phyloP scores from a whole-genome alignment of 1,284 basidiomycete species.

The Cryptococcus sp. region DNA sequence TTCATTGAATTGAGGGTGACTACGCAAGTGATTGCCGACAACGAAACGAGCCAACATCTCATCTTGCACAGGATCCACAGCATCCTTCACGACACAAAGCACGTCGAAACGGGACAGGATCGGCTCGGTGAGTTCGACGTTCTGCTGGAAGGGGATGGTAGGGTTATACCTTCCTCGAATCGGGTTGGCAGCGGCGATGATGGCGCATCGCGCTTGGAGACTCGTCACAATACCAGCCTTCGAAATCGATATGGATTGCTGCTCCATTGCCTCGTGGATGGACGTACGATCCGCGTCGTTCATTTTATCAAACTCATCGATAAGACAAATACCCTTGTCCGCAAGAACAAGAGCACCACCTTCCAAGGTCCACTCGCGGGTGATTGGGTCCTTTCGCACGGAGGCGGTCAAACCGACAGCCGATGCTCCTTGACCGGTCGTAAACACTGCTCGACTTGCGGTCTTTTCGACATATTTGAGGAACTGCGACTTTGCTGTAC shows the following conservation, averaged over 20 bases:
- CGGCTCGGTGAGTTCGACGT: constrained; percentile 97
- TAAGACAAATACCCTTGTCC: constrained; percentile 97
- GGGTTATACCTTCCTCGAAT: constrained; percentile 94
- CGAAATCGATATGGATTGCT: constrained; percentile 98
- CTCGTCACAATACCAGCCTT: constrained; percentile 98
- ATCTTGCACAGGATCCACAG: constrained; percentile 94
- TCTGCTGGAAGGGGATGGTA: constrained; percentile 97
- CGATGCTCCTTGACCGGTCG: constrained; percentile 95
- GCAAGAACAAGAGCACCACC: constrained; percentile 96
- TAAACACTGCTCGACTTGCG: constrained; percentile 94
- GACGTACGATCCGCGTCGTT: constrained; percentile 96
- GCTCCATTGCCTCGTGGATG: constrained; percentile 99
- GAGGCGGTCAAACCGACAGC: constrained; percentile 98
- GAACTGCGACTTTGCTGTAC: constrained; percentile 99
- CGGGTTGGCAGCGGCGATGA: constrained; percentile 97
- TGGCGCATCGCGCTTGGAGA: constrained; percentile 93
- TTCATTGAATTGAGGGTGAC: constrained; percentile 88
- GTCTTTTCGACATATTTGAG: constrained; percentile 99
- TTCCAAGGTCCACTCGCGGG: constrained; percentile 97
- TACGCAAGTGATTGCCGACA: constrained; percentile 90
- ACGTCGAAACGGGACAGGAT: constrained; percentile 99
- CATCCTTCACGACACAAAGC: constrained; percentile 96
- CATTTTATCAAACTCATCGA: constrained; percentile 99
- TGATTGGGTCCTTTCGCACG: constrained; percentile 95
- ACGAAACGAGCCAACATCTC: constrained; percentile 96